Evolutionary conservation across 805 yeast species (phyloP).

Genomic region (Schwanniomyces sp.): DNA sequence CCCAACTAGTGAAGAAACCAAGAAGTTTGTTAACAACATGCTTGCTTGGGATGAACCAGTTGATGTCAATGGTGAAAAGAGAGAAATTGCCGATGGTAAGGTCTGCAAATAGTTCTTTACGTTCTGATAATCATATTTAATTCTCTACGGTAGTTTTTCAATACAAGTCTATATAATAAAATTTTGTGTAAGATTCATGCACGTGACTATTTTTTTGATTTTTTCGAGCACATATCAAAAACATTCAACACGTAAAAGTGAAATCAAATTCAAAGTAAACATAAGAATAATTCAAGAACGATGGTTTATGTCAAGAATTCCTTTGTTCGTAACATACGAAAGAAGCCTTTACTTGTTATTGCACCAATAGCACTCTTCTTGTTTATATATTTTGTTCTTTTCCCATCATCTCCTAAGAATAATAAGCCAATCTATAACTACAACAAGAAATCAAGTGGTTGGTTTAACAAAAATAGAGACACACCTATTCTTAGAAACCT

Average conservation of each 20-base stretch:
- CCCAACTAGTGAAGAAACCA: constrained; percentile 71
- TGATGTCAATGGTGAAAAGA: constrained; percentile 70
- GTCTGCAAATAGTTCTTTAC: constrained; percentile 70
- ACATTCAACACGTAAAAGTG: neutral
- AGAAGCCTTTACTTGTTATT: constrained; percentile 50
- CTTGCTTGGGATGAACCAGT: constrained; percentile 99
- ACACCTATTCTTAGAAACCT: constrained; percentile 56
- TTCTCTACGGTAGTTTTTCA: neutral
- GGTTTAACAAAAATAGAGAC: constrained; percentile 53
- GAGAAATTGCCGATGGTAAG: constrained; percentile 96
- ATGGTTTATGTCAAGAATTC: constrained; percentile 25
- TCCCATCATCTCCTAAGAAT: constrained; percentile 20
- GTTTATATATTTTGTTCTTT: constrained; percentile 42
- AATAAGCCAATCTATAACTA: constrained; percentile 45
- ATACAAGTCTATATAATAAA: neutral
- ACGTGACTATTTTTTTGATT: neutral
- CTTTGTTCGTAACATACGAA: constrained; percentile 55
- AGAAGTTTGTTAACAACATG: constrained; percentile 80
- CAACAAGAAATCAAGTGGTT: constrained; percentile 42
- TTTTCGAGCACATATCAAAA: constrained; percentile 1
- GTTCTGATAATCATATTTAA: neutral
- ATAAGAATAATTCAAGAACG: neutral
- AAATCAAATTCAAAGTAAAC: neutral
- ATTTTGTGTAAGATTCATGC: neutral
- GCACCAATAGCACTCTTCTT: constrained; percentile 47